phyloP scores from a whole-genome alignment of 768 basidiomycete species.

The Trametes punicea region DNA sequence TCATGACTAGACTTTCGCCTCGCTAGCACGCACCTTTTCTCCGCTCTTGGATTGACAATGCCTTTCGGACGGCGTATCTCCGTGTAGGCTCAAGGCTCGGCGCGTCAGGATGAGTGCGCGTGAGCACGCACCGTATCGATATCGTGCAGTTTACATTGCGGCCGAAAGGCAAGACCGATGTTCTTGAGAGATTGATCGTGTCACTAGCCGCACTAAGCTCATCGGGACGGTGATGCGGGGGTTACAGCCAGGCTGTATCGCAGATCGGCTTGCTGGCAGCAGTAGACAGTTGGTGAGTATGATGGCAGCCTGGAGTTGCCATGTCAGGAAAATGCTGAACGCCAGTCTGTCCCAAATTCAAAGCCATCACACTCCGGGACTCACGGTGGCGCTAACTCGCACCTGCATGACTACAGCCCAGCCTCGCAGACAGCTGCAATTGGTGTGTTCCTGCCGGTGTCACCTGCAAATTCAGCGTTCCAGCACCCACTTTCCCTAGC shows the following conservation, averaged over 20 bases:
- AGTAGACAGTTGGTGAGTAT: neutral
- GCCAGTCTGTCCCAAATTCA: neutral
- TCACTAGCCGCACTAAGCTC: neutral
- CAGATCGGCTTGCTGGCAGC: slow-evolving; percentile 6
- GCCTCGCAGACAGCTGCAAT: neutral
- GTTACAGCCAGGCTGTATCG: neutral
- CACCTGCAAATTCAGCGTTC: neutral
- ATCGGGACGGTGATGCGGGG: neutral
- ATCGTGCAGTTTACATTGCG: neutral
- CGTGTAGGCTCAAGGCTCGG: neutral
- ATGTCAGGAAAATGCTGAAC: neutral
- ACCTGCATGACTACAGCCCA: neutral
- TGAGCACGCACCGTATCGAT: neutral
- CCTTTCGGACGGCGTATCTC: neutral
- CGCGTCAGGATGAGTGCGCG: neutral
- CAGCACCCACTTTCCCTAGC: neutral
- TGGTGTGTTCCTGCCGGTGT: neutral
- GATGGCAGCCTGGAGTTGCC: neutral
- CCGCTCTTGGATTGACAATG: neutral
- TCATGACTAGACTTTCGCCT: neutral
- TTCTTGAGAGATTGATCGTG: neutral
- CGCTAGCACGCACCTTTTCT: neutral
- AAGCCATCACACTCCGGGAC: slow-evolving; percentile 5
- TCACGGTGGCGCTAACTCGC: slow-evolving; percentile 15
- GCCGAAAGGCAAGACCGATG: neutral